Evolutionary conservation across 2,329 filamentous ascomycete species (phyloP).

Genomic region (Exserohilum turcica): DNA sequence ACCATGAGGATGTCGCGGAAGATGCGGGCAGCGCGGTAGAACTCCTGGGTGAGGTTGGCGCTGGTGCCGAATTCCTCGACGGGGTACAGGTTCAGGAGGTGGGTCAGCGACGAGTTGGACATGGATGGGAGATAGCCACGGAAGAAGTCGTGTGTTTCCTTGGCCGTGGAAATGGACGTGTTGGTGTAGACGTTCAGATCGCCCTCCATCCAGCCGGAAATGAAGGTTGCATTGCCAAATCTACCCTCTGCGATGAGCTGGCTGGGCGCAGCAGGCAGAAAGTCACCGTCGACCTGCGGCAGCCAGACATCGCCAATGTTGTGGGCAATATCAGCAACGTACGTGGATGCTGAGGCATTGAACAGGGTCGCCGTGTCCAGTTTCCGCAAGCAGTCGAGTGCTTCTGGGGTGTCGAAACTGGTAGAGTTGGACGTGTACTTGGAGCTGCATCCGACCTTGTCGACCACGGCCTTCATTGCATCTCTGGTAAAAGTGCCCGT

Average conservation of each 20-base stretch:
- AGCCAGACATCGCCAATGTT: slow-evolving; percentile 58
- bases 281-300: slow-evolving; percentile 57
- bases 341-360: slow-evolving; percentile 52
- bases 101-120: slow-evolving; percentile 27
- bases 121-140: slow-evolving; percentile 49
- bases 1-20: slow-evolving; percentile 60
- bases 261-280: slow-evolving; percentile 54
- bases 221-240: slow-evolving; percentile 51
- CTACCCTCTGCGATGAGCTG: slow-evolving; percentile 49
- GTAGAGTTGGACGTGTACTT: slow-evolving; percentile 29
- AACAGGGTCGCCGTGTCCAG: slow-evolving; percentile 53
- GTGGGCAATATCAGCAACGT: slow-evolving; percentile 43
- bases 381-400: slow-evolving; percentile 55
- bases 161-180: slow-evolving; percentile 46
- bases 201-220: slow-evolving; percentile 54
- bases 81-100: slow-evolving; percentile 43
- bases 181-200: slow-evolving; percentile 55
- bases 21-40: slow-evolving; percentile 57
- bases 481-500: slow-evolving; percentile 55
- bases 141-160: slow-evolving; percentile 51
- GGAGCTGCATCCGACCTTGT: slow-evolving; percentile 49
- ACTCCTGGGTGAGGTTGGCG: slow-evolving; percentile 53
- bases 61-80: slow-evolving; percentile 51
- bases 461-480: slow-evolving; percentile 53
- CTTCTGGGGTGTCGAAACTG: slow-evolving; percentile 49